Conservation (phyloP, 176 grass and related monocot species). For the Pharus latifolius region DNA sequence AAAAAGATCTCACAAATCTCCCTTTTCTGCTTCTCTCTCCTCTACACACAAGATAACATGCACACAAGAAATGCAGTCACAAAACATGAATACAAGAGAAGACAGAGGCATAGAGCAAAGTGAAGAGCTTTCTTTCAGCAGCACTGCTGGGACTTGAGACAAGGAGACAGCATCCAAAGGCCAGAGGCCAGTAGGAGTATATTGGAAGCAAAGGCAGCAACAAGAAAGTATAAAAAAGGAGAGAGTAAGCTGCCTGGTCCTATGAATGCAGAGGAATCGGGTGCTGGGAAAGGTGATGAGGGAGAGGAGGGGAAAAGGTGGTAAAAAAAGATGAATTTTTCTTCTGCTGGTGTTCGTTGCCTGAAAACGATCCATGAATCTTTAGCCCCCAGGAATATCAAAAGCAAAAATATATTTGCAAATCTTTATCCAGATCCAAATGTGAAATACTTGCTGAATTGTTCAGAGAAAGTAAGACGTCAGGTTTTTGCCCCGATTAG, state of each 20-base stretch:
- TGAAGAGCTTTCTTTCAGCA: too few species aligned
- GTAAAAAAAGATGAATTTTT: not conserved
- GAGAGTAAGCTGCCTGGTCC: not conserved
- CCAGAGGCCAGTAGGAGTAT: constrained; percentile 15
- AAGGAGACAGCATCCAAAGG: constrained; percentile 30
- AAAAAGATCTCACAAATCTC: constrained; percentile 10
- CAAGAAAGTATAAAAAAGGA: not conserved
- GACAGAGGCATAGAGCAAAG: too few species aligned
- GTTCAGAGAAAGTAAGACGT: not conserved
- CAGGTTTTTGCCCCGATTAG: not conserved
- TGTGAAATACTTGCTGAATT: not conserved
- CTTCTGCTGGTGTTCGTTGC: not conserved
- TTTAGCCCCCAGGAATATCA: constrained; percentile 25
- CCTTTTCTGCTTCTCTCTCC: not conserved
- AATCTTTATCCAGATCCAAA: constrained; percentile 21
- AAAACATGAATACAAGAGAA: too few species aligned
- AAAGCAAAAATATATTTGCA: not conserved
- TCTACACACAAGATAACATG: not conserved
- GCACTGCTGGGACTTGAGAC: constrained; percentile 10
- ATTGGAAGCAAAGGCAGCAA: constrained; percentile 20
- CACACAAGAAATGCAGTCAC: not conserved
- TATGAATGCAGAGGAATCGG: constrained; percentile 30
- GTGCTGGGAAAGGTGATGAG: constrained; percentile 11
- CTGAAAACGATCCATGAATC: constrained; percentile 28
- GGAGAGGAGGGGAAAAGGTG: too few species aligned